Evolutionary conservation across 192 early-diverging fungal species (phyloP).

Genomic region (Obelidium mucronatum): DNA sequence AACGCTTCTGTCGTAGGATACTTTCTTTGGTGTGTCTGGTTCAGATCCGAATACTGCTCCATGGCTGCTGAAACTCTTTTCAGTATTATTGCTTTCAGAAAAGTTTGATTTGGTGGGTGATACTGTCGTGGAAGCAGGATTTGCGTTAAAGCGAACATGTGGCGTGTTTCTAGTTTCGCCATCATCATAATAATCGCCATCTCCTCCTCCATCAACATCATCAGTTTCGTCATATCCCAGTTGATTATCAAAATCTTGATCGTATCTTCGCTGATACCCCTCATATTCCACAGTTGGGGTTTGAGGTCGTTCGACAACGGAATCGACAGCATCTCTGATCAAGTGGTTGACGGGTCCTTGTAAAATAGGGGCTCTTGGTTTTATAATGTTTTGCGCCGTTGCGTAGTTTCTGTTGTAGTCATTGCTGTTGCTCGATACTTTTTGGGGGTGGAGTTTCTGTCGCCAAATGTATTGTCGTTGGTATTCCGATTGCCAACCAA

Average conservation of each 20-base stretch:
- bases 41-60: conserved; percentile 22
- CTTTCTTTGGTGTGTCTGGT: not conserved
- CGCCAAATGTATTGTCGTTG: conserved; percentile 23
- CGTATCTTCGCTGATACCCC: not conserved
- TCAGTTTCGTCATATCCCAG: not conserved
- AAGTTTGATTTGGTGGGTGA: not conserved
- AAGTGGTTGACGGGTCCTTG: conserved; percentile 14
- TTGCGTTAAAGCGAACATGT: too few species aligned
- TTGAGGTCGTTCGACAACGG: not conserved
- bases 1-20: conserved; percentile 17
- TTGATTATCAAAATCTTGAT: not conserved
- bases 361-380: not conserved
- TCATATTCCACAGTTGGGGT: not conserved
- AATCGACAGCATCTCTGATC: not conserved
- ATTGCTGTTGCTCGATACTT: not conserved
- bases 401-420: conserved; percentile 31
- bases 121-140: not conserved
- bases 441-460: not conserved
- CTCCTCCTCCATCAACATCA: not conserved
- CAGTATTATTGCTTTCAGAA: not conserved
- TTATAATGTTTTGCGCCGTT: conserved; percentile 19
- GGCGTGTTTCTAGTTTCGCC: too few species aligned
- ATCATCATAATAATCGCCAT: not conserved
- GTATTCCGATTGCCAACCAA: conserved; percentile 26
- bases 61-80: not conserved